Conservation (phyloP, 257 asterid species). For the Anisodus acutangulus region DNA sequence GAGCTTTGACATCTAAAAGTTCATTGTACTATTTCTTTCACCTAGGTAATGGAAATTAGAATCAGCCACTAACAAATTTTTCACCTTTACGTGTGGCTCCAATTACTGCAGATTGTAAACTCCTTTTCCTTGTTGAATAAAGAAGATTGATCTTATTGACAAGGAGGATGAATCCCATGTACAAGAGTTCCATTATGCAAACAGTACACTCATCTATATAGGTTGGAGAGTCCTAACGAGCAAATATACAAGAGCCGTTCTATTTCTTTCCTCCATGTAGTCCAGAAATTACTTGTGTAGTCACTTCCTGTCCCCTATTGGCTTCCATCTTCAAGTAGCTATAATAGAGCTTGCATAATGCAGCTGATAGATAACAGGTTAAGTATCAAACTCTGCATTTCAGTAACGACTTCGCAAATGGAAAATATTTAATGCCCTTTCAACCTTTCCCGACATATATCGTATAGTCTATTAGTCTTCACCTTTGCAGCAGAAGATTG, state of each 20-base stretch:
- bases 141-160: not conserved
- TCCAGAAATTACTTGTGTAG: not conserved
- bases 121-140: not conserved
- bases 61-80: not conserved
- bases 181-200: constrained; percentile 16
- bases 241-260: not conserved
- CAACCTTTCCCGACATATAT: not conserved
- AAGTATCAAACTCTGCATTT: constrained; percentile 1
- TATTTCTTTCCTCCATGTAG: constrained; percentile 11
- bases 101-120: not conserved
- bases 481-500: not conserved
- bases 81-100: not conserved
- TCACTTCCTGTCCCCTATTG: constrained; percentile 9
- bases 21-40: not conserved
- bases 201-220: constrained; percentile 16
- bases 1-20: not conserved
- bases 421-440: not conserved
- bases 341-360: not conserved
- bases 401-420: not conserved
- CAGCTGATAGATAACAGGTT: not conserved
- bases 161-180: not conserved
- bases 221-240: not conserved
- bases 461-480: not conserved
- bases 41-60: not conserved
- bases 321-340: not conserved